phyloP scores from a whole-genome alignment of 331 rosid genomes.

The Malus hybrid region DNA sequence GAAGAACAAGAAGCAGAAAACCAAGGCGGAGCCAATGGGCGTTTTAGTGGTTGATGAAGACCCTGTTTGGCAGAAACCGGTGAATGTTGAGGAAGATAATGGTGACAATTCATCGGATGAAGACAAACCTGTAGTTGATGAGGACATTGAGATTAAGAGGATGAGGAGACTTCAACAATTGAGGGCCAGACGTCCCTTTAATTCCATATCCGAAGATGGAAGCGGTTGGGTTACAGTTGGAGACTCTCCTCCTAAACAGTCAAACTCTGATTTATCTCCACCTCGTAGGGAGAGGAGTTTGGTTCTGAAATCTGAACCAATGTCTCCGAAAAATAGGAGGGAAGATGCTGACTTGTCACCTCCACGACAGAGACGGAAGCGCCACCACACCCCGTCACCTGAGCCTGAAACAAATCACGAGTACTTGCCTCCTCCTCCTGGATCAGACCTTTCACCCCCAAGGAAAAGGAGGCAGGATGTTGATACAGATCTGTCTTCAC shows the following conservation, averaged over 20 bases:
- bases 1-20: conserved; percentile 40
- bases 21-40: conserved; percentile 37
- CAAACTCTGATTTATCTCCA: conserved; percentile 50
- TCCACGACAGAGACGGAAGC: conserved; percentile 23
- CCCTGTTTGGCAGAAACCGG: conserved; percentile 78
- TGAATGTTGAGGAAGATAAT: conserved; percentile 36
- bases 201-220: conserved; percentile 84
- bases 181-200: conserved; percentile 56
- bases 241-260: conserved; percentile 34
- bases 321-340: conserved; percentile 19
- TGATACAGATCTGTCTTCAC: conserved; percentile 50
- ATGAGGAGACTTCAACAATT: conserved; percentile 78
- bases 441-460: conserved; percentile 58
- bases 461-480: conserved; percentile 36
- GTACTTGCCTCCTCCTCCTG: conserved; percentile 17
- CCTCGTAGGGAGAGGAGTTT: conserved; percentile 47
- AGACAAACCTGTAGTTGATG: conserved; percentile 67
- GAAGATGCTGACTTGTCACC: conserved; percentile 49
- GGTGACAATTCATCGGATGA: conserved; percentile 33
- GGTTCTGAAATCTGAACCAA: conserved; percentile 34
- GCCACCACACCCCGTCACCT: conserved; percentile 45
- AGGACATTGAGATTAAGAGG: conserved; percentile 82
- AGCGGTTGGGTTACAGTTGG: conserved; percentile 89
- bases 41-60: conserved; percentile 76
- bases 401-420: conserved; percentile 14